These are phyloP conservation scores for Brassica balearica DNA, from an alignment of 441 rosid species.

Conservation along the genomic window DNA sequence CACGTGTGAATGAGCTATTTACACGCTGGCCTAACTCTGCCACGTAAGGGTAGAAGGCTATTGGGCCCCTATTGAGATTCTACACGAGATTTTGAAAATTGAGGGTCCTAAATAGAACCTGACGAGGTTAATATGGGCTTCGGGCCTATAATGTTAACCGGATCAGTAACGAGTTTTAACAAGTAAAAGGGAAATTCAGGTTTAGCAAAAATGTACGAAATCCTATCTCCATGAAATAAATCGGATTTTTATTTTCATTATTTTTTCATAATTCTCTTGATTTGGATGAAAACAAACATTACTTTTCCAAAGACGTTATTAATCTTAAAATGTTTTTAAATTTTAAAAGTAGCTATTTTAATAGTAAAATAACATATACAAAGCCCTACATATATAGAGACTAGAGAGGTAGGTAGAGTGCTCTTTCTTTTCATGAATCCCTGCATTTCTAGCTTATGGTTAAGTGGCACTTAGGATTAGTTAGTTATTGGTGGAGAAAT, in stretches of 20 bases:
- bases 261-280: background rate
- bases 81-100: background rate
- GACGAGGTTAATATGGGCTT: background rate
- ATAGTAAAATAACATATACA: background rate
- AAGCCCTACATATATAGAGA: background rate
- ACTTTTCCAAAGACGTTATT: background rate
- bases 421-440: conserved; percentile 1
- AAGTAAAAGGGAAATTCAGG: background rate
- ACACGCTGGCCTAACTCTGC: conserved; percentile 40
- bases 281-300: background rate
- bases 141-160: conserved; percentile 1
- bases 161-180: background rate
- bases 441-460: background rate
- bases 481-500: background rate
- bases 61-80: conserved; percentile 23
- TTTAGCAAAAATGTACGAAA: background rate
- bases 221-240: background rate
- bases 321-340: background rate
- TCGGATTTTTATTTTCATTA: background rate
- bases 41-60: conserved; percentile 26
- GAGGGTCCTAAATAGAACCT: background rate
- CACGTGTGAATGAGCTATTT: conserved; percentile 32
- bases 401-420: background rate
- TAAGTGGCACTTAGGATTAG: conserved; percentile 16
- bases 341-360: background rate